Evolutionary conservation across 176 grass and related monocot species (phyloP).

Genomic region (Carex kokanica): DNA sequence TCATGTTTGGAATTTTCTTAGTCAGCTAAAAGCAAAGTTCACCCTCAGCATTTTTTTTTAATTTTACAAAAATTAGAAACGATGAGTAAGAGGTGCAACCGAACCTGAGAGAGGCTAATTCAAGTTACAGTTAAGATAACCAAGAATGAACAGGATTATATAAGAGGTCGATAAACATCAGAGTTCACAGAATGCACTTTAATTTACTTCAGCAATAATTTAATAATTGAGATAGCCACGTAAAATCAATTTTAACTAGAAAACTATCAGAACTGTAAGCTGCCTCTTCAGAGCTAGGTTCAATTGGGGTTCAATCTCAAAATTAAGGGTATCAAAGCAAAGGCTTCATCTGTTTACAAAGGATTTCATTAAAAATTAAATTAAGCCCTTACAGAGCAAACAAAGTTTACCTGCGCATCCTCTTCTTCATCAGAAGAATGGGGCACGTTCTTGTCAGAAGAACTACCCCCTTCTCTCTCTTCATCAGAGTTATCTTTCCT

Average conservation of each 20-base stretch:
- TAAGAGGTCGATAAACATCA: background rate
- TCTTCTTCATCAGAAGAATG: constrained; percentile 69
- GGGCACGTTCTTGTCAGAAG: constrained; percentile 42
- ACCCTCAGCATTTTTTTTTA: background rate
- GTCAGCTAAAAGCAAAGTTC: constrained; percentile 17
- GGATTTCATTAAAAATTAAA: background rate
- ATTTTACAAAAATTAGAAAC: background rate
- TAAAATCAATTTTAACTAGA: background rate
- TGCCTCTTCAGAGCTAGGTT: background rate
- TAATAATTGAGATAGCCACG: background rate
- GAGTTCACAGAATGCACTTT: background rate
- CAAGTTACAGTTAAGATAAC: background rate
- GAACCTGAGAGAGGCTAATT: background rate
- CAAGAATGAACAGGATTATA: background rate
- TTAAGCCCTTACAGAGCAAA: background rate
- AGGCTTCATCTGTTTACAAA: background rate
- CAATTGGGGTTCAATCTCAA: no score
- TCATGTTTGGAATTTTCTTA: constrained; percentile 32
- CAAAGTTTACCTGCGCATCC: constrained; percentile 25
- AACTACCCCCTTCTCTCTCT: constrained; percentile 31
- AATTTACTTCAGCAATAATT: background rate
- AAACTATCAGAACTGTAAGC: constrained; percentile 4
- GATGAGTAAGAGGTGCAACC: background rate
- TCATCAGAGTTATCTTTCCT: constrained; percentile 39
- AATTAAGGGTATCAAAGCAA: no score